A percentile compares a stretch with the other conserved stretches of the same genome.
phyloP scores from a whole-genome alignment of 208 protist species.

The Endotrypanum monterogeii region DNA sequence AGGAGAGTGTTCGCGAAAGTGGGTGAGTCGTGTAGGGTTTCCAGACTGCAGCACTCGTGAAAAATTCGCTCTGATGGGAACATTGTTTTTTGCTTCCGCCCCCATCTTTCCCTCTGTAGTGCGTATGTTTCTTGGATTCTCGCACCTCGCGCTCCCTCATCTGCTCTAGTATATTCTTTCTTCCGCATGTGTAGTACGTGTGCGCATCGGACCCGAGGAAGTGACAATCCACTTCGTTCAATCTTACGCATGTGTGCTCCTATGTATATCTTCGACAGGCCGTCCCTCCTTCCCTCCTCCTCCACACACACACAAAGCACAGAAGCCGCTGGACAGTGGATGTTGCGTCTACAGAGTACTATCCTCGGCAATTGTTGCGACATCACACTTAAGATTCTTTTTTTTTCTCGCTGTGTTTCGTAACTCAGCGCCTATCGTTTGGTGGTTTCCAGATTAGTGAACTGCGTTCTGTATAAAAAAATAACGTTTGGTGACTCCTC shows the following conservation, averaged over 20 bases:
- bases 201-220: conserved; percentile 4
- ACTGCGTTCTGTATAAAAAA: not conserved
- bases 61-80: not conserved
- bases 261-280: not conserved
- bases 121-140: not conserved
- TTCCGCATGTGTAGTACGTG: not conserved
- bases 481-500: not conserved
- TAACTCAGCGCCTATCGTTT: not conserved
- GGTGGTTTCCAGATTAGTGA: not conserved
- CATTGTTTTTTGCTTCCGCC: too few species aligned
- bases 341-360: not conserved
- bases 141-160: not conserved
- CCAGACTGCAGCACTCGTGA: not conserved
- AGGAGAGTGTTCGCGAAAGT: conserved; percentile 38
- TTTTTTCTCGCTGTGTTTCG: too few species aligned
- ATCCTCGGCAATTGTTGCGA: not conserved
- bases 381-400: not conserved
- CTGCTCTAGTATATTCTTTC: conserved; percentile 12
- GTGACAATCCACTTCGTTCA: not conserved
- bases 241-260: not conserved
- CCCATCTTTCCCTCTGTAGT: not conserved
- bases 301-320: too few species aligned
- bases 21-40: not conserved
- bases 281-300: not conserved
- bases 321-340: not conserved